These are phyloP conservation scores for Trametes elegans DNA, from an alignment of 768 basidiomycete species.

Conservation along the genomic window DNA sequence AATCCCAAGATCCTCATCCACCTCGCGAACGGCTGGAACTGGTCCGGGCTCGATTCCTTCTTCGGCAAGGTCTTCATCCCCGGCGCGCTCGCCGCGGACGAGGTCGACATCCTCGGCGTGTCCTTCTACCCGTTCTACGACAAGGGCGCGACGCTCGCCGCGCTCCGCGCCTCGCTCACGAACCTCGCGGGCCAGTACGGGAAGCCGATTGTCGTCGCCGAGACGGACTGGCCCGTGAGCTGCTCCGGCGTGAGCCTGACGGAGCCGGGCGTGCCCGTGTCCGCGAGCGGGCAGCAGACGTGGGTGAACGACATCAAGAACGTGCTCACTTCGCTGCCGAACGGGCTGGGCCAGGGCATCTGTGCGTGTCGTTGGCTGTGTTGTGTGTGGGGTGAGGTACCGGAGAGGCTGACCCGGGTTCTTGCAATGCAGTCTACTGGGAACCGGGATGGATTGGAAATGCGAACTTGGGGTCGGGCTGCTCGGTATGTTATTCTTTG, in stretches of 20 bases:
- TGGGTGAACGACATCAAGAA: slow-evolving; percentile 53
- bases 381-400: background rate
- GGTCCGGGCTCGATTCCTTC: slow-evolving; percentile 42
- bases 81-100: slow-evolving; percentile 46
- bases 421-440: slow-evolving; percentile 48
- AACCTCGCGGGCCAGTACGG: slow-evolving; percentile 45
- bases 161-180: slow-evolving; percentile 49
- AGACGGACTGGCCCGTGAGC: slow-evolving; percentile 60
- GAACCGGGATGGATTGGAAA: slow-evolving; percentile 66
- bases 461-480: slow-evolving; percentile 36
- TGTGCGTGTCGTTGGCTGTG: slow-evolving; percentile 26
- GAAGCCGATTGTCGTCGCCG: slow-evolving; percentile 61
- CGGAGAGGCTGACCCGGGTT: background rate
- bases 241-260: slow-evolving; percentile 47
- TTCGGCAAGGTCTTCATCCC: slow-evolving; percentile 51
- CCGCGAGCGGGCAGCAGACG: slow-evolving; percentile 48
- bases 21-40: slow-evolving; percentile 63
- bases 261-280: slow-evolving; percentile 45
- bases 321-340: slow-evolving; percentile 40
- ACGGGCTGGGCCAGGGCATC: slow-evolving; percentile 39
- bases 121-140: slow-evolving; percentile 68
- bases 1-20: slow-evolving; percentile 56
- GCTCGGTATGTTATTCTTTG: slow-evolving; percentile 26
- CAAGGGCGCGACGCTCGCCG: slow-evolving; percentile 50
- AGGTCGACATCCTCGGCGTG: slow-evolving; percentile 60